These are phyloP conservation scores for Fusarium drepaniforme DNA, from an alignment of 2,329 filamentous ascomycete species.

Conservation along the genomic window DNA sequence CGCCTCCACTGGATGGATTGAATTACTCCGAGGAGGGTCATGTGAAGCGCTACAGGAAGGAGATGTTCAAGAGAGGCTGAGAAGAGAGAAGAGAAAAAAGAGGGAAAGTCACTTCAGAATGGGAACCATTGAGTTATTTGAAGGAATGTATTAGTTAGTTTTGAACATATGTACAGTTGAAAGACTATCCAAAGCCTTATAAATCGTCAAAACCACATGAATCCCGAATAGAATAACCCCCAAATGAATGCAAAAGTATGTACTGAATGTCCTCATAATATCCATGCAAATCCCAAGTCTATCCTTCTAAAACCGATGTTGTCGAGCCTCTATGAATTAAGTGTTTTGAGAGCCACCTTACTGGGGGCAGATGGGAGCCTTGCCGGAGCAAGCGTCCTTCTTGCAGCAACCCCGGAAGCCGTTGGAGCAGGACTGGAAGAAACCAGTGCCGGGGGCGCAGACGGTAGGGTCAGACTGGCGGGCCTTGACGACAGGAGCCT, in stretches of 20 bases:
- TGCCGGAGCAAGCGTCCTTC: background rate
- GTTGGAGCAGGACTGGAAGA: background rate
- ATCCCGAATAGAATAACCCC: background rate
- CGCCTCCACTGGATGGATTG: background rate
- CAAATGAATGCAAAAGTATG: background rate
- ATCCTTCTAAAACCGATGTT: background rate
- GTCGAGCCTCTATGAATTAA: background rate
- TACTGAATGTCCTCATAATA: background rate
- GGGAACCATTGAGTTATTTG: background rate
- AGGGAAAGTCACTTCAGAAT: background rate
- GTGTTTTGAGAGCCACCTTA: slow-evolving; percentile 7
- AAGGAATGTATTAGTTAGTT: slow-evolving; percentile 4
- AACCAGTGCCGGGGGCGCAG: background rate
- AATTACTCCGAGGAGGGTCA: background rate
- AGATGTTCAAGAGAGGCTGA: background rate
- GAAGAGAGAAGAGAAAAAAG: background rate
- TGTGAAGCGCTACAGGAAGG: background rate
- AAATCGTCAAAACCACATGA: background rate
- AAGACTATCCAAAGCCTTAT: background rate
- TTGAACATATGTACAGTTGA: background rate
- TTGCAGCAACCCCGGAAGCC: background rate
- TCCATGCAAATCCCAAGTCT: background rate
- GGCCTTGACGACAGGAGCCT: background rate
- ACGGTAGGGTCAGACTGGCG: background rate
- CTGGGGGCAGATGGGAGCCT: slow-evolving; percentile 26